These are phyloP conservation scores for Aureobasidium uvarum DNA, from an alignment of 2,329 filamentous ascomycete genomes.

Conservation along the genomic window DNA sequence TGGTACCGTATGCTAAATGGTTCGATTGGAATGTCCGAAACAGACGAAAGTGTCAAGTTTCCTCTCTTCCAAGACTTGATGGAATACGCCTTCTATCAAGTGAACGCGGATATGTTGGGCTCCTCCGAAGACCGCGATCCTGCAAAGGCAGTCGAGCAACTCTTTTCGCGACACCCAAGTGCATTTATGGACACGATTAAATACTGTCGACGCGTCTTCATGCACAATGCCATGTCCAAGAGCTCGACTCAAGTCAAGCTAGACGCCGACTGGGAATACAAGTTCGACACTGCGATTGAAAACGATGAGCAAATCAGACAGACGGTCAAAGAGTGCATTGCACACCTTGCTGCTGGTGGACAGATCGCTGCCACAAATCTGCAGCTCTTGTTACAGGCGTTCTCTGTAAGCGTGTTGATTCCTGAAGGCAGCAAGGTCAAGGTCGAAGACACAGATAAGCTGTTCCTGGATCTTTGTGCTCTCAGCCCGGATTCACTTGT, in stretches of 20 bases:
- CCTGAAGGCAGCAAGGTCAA: conserved; percentile 22
- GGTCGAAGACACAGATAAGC: conserved; percentile 31
- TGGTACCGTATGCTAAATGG: conserved; percentile 65
- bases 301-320: conserved; percentile 66
- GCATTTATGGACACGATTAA: conserved; percentile 68
- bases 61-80: conserved; percentile 49
- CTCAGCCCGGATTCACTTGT: conserved; percentile 56
- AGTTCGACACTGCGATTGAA: conserved; percentile 69
- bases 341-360: conserved; percentile 35
- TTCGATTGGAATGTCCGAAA: conserved; percentile 32
- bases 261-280: conserved; percentile 80
- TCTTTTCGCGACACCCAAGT: conserved; percentile 35
- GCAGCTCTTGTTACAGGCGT: conserved; percentile 28
- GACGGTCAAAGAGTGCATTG: conserved; percentile 57
- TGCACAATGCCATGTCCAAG: conserved; percentile 56
- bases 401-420: conserved; percentile 22
- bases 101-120: neutral
- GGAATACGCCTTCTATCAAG: conserved; percentile 29
- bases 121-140: neutral
- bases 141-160: conserved; percentile 3
- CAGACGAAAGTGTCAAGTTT: conserved; percentile 36
- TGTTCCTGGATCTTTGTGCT: conserved; percentile 56
- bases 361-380: conserved; percentile 32
- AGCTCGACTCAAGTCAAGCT: conserved; percentile 51
- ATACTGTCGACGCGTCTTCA: conserved; percentile 64